Evolutionary conservation across 495 filamentous ascomycete genomes (phyloP), one percentile per base, ranked within the genome.

Genomic region (Wilcoxina mikolae): DNA sequence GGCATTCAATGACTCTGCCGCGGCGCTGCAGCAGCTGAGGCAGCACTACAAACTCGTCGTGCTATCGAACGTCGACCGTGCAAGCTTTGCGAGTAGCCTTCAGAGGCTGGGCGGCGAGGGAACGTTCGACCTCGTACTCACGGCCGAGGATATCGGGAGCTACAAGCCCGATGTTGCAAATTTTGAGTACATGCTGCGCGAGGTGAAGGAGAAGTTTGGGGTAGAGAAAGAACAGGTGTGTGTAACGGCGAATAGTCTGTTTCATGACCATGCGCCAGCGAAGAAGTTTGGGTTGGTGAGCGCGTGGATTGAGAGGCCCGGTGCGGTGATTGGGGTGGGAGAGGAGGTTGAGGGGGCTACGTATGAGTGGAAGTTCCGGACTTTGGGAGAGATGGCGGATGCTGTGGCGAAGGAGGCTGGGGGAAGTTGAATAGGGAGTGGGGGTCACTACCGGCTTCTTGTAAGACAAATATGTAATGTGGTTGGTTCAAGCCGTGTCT

Each of bases 81-180:
- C 58, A 9, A 81, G 78, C 39, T 84, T 89, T 56, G 65, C 65
- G 0, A 66, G 68, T 1, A 79, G 80, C 2, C 68, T 78, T 0
- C 66, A 58, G 0, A 73, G 73, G 7, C 72, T 75, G 31, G 67
- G 80, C 24, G 67, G 73, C 31, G 70, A 68, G 38, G 45, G 48
- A 0, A 44, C 55, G 3, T 89, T 90, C 54, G 82, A 86, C 59
- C 74, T 74, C 12, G 71, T 86, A 20, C 79, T 81, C 65, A 87
- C 84, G 15, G 85, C 85, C 7, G 73, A 88, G 69, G 76, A 82
- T 39, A 77, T 89, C 29, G 83, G 85, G 9, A 72, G 69, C 5
- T 91, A 90, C 65, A 91, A 90, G 70, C 86, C 86, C 0, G 70
- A 74, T 54, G 61, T 70, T 29, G 55, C 56, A 28, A 88, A 87